Percentiles rank a stretch among this genome's conserved stretches.
phyloP scores from a whole-genome alignment of 192 early-diverging fungal genomes.

The Coemansia sp. region DNA sequence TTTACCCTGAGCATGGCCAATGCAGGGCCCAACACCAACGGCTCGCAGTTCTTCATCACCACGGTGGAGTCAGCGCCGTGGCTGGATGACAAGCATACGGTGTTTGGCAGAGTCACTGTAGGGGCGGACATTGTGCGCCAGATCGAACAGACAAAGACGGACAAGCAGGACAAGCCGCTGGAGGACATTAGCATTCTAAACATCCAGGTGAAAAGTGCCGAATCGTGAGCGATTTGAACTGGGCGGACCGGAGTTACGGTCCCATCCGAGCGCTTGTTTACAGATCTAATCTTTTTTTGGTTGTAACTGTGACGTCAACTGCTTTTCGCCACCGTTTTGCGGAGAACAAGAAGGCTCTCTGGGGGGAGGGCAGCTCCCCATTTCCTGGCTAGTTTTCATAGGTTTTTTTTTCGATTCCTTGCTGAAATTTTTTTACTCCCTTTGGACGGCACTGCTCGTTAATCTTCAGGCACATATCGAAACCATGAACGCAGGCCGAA shows the following conservation, averaged over 20 bases:
- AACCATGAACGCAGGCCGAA: conserved; percentile 13
- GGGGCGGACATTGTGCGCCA: conserved; percentile 90
- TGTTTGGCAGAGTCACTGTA: conserved; percentile 85
- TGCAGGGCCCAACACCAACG: conserved; percentile 83
- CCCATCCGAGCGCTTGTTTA: no score
- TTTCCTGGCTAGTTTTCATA: neutral
- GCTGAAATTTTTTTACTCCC: neutral
- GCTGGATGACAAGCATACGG: conserved; percentile 95
- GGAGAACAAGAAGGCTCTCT: conserved; percentile 1
- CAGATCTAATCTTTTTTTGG: no score
- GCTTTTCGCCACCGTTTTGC: no score
- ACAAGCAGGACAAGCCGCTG: conserved; percentile 85
- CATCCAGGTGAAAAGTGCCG: no score
- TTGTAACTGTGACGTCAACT: no score
- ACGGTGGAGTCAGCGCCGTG: conserved; percentile 79
- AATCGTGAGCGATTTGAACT: no score
- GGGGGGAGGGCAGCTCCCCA: no score
- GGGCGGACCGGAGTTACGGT: no score
- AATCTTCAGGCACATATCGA: no score
- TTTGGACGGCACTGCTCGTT: no score
- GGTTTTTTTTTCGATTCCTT: neutral
- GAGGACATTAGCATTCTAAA: conserved; percentile 55
- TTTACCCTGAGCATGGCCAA: conserved; percentile 97
- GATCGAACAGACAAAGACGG: conserved; percentile 76
- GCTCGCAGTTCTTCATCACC: conserved; percentile 95